A percentile compares a stretch with the other conserved stretches of the same genome.
These are phyloP conservation scores for Vitis cinerea DNA, from an alignment of 164 flowering plant species.

Conservation along the genomic window DNA sequence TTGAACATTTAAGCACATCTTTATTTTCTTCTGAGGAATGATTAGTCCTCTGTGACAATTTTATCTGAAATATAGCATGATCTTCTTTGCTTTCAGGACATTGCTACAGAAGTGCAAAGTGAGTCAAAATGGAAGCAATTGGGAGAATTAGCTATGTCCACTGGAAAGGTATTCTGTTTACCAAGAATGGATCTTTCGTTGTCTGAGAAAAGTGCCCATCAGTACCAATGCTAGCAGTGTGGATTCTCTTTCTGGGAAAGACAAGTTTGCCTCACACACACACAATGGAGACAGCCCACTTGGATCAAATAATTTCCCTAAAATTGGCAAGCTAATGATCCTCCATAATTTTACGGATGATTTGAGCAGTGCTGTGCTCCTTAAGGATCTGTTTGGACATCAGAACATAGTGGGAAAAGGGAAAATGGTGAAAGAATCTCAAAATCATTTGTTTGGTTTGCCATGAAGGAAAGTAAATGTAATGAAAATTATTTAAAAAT, in stretches of 20 bases:
- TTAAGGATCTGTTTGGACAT: too few species aligned
- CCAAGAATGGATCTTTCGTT: neutral
- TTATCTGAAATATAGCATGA: neutral
- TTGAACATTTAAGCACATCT: neutral
- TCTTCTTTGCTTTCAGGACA: conserved; percentile 50
- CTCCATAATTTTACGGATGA: neutral
- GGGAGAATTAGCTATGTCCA: conserved; percentile 95
- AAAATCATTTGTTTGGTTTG: too few species aligned
- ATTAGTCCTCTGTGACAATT: neutral
- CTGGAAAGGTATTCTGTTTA: conserved; percentile 67
- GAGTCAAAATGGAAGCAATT: conserved; percentile 98
- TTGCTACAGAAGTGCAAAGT: conserved; percentile 80
- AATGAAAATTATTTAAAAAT: too few species aligned
- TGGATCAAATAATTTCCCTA: neutral
- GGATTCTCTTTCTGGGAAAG: too few species aligned
- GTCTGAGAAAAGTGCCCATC: neutral
- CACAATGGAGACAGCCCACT: neutral
- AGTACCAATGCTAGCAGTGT: neutral
- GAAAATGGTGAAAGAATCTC: too few species aligned
- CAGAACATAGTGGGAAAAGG: too few species aligned
- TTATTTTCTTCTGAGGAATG: neutral
- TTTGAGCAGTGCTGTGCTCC: neutral
- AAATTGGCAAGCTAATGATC: neutral
- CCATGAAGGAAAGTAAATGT: too few species aligned
- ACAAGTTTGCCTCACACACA: neutral